phyloP scores from a whole-genome alignment of 1,284 basidiomycete genomes.

The Puccinia polysora region DNA sequence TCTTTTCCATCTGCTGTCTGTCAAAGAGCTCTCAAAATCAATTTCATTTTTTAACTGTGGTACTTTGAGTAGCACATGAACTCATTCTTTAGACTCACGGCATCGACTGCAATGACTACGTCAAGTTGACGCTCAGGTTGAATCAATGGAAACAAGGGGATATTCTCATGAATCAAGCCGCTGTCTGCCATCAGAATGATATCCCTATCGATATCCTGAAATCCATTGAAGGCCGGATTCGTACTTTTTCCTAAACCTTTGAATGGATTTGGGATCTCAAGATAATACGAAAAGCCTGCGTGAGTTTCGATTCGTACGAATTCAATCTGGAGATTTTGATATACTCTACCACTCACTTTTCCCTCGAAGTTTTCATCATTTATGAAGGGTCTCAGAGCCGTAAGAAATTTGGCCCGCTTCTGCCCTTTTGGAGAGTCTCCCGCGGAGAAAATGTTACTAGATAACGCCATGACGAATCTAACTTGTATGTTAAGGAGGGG shows the following conservation, averaged over 20 bases:
- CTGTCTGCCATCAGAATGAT: conserved; percentile 35
- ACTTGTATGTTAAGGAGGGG: background rate
- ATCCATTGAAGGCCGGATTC: background rate
- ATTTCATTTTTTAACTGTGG: too few species aligned
- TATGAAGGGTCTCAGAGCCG: conserved; percentile 5
- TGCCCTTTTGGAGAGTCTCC: conserved; percentile 20
- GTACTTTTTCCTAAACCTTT: conserved; percentile 18
- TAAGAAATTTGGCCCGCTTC: background rate
- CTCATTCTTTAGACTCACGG: conserved; percentile 12
- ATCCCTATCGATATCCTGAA: conserved; percentile 26
- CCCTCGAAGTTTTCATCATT: conserved; percentile 30
- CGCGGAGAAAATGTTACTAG: conserved; percentile 32
- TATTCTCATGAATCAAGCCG: conserved; percentile 33
- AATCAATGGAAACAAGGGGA: conserved; percentile 39
- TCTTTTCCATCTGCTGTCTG: conserved; percentile 20
- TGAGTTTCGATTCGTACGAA: background rate
- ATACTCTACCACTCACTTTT: conserved; percentile 4
- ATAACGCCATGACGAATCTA: conserved; percentile 41
- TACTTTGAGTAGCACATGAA: too few species aligned
- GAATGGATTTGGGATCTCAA: conserved; percentile 35
- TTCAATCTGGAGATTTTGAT: background rate
- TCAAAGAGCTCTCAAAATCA: too few species aligned
- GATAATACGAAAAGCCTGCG: background rate
- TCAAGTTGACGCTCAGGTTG: conserved; percentile 40
- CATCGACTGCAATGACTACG: conserved; percentile 35